Evolutionary conservation across 2,329 filamentous ascomycete genomes (phyloP), one percentile per base, ranked within the genome.

Genomic region (Sclerotinia spermophila): DNA sequence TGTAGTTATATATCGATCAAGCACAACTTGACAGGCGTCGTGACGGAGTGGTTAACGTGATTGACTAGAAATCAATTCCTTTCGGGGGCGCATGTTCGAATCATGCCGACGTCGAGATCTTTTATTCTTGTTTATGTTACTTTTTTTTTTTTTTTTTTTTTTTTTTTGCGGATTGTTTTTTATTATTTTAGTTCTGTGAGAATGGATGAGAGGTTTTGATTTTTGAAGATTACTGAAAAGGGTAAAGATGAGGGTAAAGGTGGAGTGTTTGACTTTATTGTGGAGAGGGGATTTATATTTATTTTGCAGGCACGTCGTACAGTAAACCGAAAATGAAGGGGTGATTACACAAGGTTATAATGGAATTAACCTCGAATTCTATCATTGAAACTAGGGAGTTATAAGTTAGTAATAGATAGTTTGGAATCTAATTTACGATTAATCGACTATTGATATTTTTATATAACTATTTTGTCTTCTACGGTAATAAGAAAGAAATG

Each of bases 51-150:
- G 60, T 64, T 64, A 64, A 64, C 60, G 60, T 64, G 60, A 64
- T 64, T 64, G 60, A 64, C 60, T 64, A 64, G 60, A 64, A 64
- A 64, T 64, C 60, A 64, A 64, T 64, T 64, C 60, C 60, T 64
- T 64, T 64, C 60, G 60, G 60, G 59, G 60, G 60, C 60, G 60
- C 60, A 64, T 64, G 44, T 64, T 64, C 60, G 60, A 64, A 64
- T 64, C 60, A 64, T 64, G 60, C 60, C 60, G 60, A 48, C 60
- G 44, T 64, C 60, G 60, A 10, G 0, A 3, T n/a, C 0, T 15
- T n/a, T n/a, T 48, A 0, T 3, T 10, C 3, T 38, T 11, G 11
- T 30, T 35, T 4, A 5, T 0, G 2, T 3, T 5, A 7, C 2
- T 0, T 15, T 24, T n/a, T 40, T 2, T 2, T 42, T 1, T 5